Conservation (phyloP, 2,329 filamentous ascomycete species). For the Pyricularia grisea region DNA sequence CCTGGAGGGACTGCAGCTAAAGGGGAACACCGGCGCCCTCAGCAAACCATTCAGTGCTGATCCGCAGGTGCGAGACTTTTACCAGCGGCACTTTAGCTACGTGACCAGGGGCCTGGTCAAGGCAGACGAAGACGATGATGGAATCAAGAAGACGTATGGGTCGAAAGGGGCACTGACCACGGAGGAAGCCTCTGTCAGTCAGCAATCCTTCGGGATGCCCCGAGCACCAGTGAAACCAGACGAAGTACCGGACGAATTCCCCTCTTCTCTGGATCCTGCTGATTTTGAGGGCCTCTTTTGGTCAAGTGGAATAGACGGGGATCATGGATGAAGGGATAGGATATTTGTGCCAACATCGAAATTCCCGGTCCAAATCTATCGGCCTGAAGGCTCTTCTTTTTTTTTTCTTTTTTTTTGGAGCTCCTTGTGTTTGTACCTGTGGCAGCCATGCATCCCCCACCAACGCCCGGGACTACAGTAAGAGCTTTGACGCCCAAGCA, state of each 20-base stretch:
- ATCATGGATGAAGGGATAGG: neutral
- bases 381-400: neutral
- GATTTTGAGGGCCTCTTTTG: neutral
- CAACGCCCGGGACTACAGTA: neutral
- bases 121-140: slow-evolving; percentile 1
- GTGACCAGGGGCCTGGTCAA: neutral
- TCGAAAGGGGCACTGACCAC: neutral
- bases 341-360: neutral
- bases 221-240: neutral
- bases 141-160: neutral
- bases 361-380: neutral
- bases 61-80: slow-evolving; percentile 22
- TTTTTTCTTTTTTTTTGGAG: too few species aligned
- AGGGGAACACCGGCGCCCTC: slow-evolving; percentile 19
- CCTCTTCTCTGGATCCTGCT: neutral
- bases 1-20: slow-evolving; percentile 35
- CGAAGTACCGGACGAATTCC: neutral
- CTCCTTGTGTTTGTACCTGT: neutral
- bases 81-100: slow-evolving; percentile 19
- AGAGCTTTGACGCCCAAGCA: neutral
- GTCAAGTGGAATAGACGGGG: neutral
- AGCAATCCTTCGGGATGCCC: neutral
- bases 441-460: neutral
- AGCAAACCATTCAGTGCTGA: slow-evolving; percentile 21
- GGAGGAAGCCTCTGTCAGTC: neutral